Percentiles rank a stretch among this genome's conserved stretches.
phyloP scores from a whole-genome alignment of 106 monocot species.

The Dioscorea alata region DNA sequence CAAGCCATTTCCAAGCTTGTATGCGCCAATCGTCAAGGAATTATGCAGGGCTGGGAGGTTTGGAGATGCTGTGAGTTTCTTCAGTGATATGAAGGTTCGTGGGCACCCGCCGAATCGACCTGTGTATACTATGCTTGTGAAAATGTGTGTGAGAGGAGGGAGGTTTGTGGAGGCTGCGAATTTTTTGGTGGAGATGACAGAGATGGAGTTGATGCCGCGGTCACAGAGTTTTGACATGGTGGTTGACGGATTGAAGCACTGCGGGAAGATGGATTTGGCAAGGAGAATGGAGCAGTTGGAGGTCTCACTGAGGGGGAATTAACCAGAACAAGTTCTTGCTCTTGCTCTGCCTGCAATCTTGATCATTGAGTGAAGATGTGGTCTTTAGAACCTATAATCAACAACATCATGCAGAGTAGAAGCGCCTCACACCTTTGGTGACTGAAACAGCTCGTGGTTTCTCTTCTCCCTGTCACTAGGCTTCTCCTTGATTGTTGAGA shows the following conservation, averaged over 20 bases:
- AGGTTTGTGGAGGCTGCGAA: constrained; percentile 72
- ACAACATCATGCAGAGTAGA: no score
- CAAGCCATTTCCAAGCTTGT: constrained; percentile 80
- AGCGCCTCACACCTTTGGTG: no score
- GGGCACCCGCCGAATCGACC: constrained; percentile 83
- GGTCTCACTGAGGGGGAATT: constrained; percentile 30
- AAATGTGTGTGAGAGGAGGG: constrained; percentile 92
- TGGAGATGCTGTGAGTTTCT: constrained; percentile 69
- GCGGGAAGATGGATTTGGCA: constrained; percentile 79
- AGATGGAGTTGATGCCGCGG: constrained; percentile 69
- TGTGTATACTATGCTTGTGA: constrained; percentile 91
- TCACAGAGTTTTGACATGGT: constrained; percentile 71
- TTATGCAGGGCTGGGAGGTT: constrained; percentile 77
- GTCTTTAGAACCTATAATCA: no score
- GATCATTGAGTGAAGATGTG: no score
- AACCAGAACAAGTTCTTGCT: no score
- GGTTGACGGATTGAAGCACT: constrained; percentile 78
- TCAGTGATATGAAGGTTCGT: constrained; percentile 72
- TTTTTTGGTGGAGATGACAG: constrained; percentile 88
- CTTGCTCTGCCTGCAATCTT: no score
- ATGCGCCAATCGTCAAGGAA: constrained; percentile 79
- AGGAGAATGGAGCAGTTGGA: constrained; percentile 80
- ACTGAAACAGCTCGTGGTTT: no score
- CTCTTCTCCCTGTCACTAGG: neutral
- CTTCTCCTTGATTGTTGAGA: no score